These are phyloP conservation scores for Escovopsis sp. DNA, from an alignment of 2,329 filamentous ascomycete genomes.

Conservation along the genomic window DNA sequence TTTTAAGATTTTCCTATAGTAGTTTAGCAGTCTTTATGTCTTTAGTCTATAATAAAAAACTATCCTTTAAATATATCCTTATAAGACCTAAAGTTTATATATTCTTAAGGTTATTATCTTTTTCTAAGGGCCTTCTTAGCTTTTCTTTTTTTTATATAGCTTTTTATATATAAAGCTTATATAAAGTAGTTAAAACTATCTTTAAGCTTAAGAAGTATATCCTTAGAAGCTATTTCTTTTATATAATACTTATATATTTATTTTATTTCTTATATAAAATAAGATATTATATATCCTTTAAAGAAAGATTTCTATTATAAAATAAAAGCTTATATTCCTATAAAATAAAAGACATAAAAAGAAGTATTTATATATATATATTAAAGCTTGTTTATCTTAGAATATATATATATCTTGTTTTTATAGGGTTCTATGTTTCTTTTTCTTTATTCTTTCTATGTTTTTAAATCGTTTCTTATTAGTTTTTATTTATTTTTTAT, in stretches of 20 bases:
- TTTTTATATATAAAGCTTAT: background rate
- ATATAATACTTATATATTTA: background rate
- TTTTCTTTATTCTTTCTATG: background rate
- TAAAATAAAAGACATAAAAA: background rate
- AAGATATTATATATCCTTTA: background rate
- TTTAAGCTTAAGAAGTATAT: no score
- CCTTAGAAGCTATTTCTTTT: background rate
- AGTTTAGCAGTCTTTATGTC: no score
- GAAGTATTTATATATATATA: background rate
- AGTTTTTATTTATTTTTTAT: background rate
- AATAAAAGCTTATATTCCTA: background rate
- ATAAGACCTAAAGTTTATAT: no score
- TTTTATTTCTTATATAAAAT: background rate
- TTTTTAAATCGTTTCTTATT: background rate
- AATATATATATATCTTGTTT: background rate
- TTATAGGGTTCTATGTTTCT: background rate
- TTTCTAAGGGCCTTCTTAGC: background rate
- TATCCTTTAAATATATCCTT: no score
- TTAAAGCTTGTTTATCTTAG: background rate
- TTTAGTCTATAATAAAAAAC: no score
- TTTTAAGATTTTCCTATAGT: no score
- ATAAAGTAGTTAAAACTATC: background rate
- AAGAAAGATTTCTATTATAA: no score
- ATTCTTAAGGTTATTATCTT: no score
- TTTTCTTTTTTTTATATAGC: background rate